Evolutionary conservation across 495 filamentous ascomycete genomes (phyloP).

Genomic region (Aspergillus biplanus): DNA sequence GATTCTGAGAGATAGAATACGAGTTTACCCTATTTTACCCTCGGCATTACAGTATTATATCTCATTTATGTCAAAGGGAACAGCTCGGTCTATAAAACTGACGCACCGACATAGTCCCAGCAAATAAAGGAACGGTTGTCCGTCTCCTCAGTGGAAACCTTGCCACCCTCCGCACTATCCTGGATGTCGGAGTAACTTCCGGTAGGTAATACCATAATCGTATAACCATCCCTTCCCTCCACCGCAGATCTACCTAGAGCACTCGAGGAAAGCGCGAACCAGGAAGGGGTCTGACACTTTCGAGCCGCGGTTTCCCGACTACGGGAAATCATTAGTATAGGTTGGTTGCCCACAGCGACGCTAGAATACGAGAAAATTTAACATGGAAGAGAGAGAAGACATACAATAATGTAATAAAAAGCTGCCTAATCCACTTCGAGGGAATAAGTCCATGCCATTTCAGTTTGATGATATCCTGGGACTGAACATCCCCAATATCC

Average conservation of each 20-base stretch:
- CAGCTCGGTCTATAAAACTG: slow-evolving; percentile 21
- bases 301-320: slow-evolving; percentile 27
- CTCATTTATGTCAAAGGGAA: no score
- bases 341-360: neutral
- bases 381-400: slow-evolving; percentile 6
- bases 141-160: neutral
- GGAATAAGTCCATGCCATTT: slow-evolving; percentile 54
- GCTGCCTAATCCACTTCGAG: slow-evolving; percentile 41
- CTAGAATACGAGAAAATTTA: neutral
- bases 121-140: slow-evolving; percentile 30
- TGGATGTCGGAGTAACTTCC: neutral
- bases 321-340: no score
- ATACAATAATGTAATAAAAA: slow-evolving; percentile 48
- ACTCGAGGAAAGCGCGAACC: slow-evolving; percentile 46
- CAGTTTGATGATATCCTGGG: slow-evolving; percentile 40
- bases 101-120: slow-evolving; percentile 47
- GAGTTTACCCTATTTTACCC: no score
- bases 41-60: no score
- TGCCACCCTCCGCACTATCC: slow-evolving; percentile 2
- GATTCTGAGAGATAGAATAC: neutral
- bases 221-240: slow-evolving; percentile 50
- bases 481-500: slow-evolving; percentile 31
- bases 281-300: slow-evolving; percentile 21
- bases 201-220: slow-evolving; percentile 37
- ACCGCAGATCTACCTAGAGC: slow-evolving; percentile 42